These are phyloP conservation scores for Fennellomyces sp. DNA, from an alignment of 371 early-diverging fungal species.

Conservation along the genomic window DNA sequence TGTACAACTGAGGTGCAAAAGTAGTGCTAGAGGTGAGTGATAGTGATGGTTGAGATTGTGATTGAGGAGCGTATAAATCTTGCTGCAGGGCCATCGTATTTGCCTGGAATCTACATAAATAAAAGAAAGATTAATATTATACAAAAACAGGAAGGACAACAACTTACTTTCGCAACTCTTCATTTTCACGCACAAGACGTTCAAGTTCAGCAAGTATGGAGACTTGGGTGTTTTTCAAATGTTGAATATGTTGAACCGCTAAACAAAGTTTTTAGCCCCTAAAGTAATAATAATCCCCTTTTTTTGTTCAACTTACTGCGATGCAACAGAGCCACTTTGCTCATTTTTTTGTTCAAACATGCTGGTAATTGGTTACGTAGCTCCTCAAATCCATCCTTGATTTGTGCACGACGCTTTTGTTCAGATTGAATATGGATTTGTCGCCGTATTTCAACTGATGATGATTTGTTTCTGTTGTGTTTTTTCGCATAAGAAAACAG, in stretches of 20 bases:
- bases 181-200: constrained; percentile 32
- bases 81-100: background rate
- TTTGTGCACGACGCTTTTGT: constrained; percentile 49
- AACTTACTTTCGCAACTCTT: constrained; percentile 27
- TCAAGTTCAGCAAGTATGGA: constrained; percentile 33
- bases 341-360: constrained; percentile 41
- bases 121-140: background rate
- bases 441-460: constrained; percentile 31
- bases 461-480: background rate
- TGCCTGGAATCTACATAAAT: background rate
- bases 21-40: background rate
- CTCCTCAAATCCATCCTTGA: constrained; percentile 50
- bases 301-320: constrained; percentile 20
- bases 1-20: background rate
- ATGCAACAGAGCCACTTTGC: constrained; percentile 39
- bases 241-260: constrained; percentile 37
- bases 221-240: constrained; percentile 26
- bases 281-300: background rate
- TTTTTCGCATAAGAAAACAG: background rate
- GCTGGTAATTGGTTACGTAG: constrained; percentile 37
- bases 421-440: constrained; percentile 52
- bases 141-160: background rate
- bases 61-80: background rate
- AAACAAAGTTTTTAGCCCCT: too few species aligned
- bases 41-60: background rate